Conservation (phyloP, 352 stramenopile species). For the Globisporangium echinulatum region DNA sequence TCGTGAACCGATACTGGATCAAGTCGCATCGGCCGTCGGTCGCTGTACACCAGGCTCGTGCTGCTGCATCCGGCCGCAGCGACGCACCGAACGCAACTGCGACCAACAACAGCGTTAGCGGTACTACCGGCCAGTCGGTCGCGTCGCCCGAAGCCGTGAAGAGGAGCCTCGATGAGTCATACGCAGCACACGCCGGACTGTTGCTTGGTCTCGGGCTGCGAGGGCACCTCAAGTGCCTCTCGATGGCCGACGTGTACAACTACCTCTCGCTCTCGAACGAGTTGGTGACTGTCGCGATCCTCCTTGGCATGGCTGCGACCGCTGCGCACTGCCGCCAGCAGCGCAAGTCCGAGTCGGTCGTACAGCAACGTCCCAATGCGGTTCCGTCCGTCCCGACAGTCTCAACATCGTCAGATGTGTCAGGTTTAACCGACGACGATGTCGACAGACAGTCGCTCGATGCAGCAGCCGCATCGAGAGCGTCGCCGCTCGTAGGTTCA, state of each 20-base stretch:
- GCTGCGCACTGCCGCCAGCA: slow-evolving; percentile 80
- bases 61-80: neutral
- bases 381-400: no score
- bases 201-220: slow-evolving; percentile 93
- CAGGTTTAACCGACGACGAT: slow-evolving; percentile 14
- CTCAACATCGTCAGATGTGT: no score
- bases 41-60: slow-evolving; percentile 17
- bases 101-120: neutral
- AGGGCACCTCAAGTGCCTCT: slow-evolving; percentile 92
- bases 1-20: slow-evolving; percentile 97
- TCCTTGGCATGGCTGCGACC: slow-evolving; percentile 96
- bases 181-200: slow-evolving; percentile 91
- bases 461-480: slow-evolving; percentile 8
- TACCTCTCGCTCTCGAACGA: slow-evolving; percentile 96
- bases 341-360: neutral
- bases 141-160: slow-evolving; percentile 15
- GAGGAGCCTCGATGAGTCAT: slow-evolving; percentile 65
- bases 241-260: slow-evolving; percentile 98
- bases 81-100: neutral
- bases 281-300: slow-evolving; percentile 93
- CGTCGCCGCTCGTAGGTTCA: slow-evolving; percentile 30
- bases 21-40: slow-evolving; percentile 93
- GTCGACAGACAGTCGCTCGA: neutral
- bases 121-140: neutral
- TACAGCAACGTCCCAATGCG: no score